Percentiles rank a stretch among this genome's conserved stretches.
phyloP scores from a whole-genome alignment of 768 basidiomycete genomes.

The Lanmaoa pseudosensibilis region DNA sequence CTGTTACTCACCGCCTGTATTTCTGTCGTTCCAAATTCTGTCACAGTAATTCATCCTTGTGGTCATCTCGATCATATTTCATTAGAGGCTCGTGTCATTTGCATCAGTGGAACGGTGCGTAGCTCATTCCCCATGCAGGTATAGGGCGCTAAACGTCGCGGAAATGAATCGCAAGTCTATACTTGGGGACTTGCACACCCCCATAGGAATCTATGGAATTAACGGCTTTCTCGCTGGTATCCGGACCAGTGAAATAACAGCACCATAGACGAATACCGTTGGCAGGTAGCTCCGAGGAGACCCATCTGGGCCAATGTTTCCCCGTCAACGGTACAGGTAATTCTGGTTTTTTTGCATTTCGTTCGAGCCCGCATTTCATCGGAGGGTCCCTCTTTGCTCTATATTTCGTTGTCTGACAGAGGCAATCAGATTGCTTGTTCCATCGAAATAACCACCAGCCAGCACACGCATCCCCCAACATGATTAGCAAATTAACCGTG shows the following conservation, averaged over 20 bases:
- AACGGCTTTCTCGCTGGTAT: background rate
- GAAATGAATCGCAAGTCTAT: no score
- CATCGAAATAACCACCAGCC: background rate
- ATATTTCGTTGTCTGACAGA: background rate
- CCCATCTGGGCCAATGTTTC: background rate
- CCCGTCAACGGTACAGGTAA: background rate
- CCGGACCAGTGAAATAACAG: background rate
- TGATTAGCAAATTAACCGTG: conserved; percentile 5
- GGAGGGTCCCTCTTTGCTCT: background rate
- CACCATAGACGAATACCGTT: background rate
- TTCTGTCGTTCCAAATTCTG: no score
- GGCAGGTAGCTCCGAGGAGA: background rate
- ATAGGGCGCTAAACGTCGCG: no score
- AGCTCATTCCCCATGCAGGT: no score
- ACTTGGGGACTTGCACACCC: no score
- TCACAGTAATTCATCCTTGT: no score
- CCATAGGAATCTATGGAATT: background rate
- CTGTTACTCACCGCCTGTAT: no score
- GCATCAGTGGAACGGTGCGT: no score
- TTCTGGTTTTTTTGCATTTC: background rate
- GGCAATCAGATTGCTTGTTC: background rate
- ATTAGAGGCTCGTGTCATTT: no score
- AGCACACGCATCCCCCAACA: background rate
- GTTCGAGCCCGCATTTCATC: background rate
- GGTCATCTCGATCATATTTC: no score